Evolutionary conservation across 2,329 filamentous ascomycete species (phyloP), one percentile per base, ranked within the genome.

Genomic region (Thielaviopsis musarum): DNA sequence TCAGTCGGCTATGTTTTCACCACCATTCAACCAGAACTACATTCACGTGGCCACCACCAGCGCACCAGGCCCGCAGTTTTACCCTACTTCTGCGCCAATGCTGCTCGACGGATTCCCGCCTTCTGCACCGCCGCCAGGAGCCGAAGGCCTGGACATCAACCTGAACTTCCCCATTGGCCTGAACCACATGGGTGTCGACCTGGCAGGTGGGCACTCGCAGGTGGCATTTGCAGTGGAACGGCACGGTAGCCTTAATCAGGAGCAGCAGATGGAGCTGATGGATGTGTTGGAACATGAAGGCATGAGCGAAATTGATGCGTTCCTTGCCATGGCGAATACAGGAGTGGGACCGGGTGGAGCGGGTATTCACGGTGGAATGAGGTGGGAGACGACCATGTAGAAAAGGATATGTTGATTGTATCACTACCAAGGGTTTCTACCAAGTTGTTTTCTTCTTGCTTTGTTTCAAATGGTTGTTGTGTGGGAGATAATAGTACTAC

Each of bases 241-340:
- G 61, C 82, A 81, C 66, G 88, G 83, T 64, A 87, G 78, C 61
- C 74, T 94, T 34, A 91, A 83, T 61, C 85, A 90, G 63, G 81
- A 88, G 66, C 88, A 94, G 70, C 88, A 93, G 70, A 72, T 84
- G 63, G 87, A 95, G 72, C 74, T 95, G 45, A 89, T 94, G 85
- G 82, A 84, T 59, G 83, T 83, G 55, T 77, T 95, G 38, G 87
- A 93, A 69, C 86, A 75, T 65, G 80, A 85, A 64, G 82, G 82
- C 0, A 72, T 83, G 67, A 74, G 73, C 26, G 81, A 84, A 56
- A 83, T 85, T 65, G 77, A 84, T 63, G 75, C 75, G 15, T 81
- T 82, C 59, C 69, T 85, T 64, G 81, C 71, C 57, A 72, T 71
- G 70, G 67, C 2, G 9, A 48, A 59, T 17, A 57, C 57, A 3